phyloP scores from a whole-genome alignment of 805 yeast genomes.

The Lipomyces kockii region DNA sequence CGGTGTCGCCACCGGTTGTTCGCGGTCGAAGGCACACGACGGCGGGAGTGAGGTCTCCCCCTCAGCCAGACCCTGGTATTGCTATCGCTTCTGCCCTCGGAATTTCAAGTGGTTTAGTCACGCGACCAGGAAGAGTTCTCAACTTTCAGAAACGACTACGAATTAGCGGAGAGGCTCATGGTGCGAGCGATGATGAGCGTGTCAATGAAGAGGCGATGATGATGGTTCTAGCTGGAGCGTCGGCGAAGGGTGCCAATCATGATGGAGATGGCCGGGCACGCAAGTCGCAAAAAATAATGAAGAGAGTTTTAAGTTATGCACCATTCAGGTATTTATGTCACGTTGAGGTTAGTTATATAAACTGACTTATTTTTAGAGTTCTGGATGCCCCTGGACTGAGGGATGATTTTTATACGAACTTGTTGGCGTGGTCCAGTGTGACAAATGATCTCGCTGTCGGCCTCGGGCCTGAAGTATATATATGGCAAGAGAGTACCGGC shows the following conservation, averaged over 20 bases:
- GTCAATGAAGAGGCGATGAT: slow-evolving; percentile 13
- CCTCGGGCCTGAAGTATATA: slow-evolving; percentile 58
- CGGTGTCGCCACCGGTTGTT: slow-evolving; percentile 4
- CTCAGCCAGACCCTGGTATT: slow-evolving; percentile 6
- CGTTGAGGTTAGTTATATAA: no score
- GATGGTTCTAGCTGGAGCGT: slow-evolving; percentile 24
- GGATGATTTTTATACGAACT: slow-evolving; percentile 78
- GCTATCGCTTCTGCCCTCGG: slow-evolving; percentile 25
- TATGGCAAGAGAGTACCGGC: slow-evolving; percentile 63
- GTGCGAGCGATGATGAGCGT: slow-evolving; percentile 12
- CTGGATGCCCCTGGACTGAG: slow-evolving; percentile 72
- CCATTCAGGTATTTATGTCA: slow-evolving; percentile 22
- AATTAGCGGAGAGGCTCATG: background rate
- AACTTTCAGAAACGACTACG: slow-evolving; percentile 7
- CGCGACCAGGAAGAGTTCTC: slow-evolving; percentile 1
- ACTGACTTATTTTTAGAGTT: slow-evolving; percentile 50
- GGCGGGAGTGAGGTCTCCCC: background rate
- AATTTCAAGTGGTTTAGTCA: slow-evolving; percentile 1
- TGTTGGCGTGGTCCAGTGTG: slow-evolving; percentile 69
- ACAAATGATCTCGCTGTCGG: slow-evolving; percentile 68
- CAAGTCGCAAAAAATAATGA: slow-evolving; percentile 8
- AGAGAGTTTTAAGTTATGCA: slow-evolving; percentile 22
- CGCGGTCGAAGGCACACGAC: slow-evolving; percentile 6
- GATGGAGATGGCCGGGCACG: background rate
- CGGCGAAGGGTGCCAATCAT: slow-evolving; percentile 16